Evolutionary conservation across 2,329 filamentous ascomycete species (phyloP), one percentile per base, ranked within the genome.

Genomic region (Dactylellina cionopaga): DNA sequence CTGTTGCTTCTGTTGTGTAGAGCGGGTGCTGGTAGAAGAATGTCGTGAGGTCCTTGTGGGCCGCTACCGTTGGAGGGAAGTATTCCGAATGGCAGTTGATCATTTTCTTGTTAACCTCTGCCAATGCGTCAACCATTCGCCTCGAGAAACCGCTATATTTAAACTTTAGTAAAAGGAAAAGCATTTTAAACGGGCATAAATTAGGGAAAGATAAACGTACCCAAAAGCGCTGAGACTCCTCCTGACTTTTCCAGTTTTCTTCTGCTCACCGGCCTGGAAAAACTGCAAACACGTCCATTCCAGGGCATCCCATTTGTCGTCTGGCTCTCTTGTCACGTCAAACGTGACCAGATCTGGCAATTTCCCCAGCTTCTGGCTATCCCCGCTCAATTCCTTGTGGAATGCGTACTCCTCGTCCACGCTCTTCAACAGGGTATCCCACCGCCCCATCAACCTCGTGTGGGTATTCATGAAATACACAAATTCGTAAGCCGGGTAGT

Each of bases 11-110:
- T 2, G 58, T 5, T 5, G 52, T 59, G 19, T 72, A 72, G 0
- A 72, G 46, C 24, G 68, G 68, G n/a, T 72, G 68, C 27, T 72
- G 68, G 31, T 65, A 72, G 59, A 65, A 72, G 31, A 72, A 72
- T 2, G 68, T 65, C 10, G 68, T 72, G 54, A 72, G 68, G 29
- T 72, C 35, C 31, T 43, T 54, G 52, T 72, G 59, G 3, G 59
- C 51, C 2, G 68, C 68, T 6, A 59, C 68, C 2, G 68, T 72
- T 37, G 68, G 59, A n/a, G 68, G 15, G 27, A 72, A 72, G 59
- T 72, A 72, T 6, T 64, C 68, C 6, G 59, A 64, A 29, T 65
- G 52, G 22, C 68, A 72, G 52, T 72, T 72, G 43, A 72, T 72
- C 11, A 55, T 55, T 43, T 65, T 59, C 19, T 19, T 59, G 54